Evolutionary conservation across 108 stramenopile genomes (phyloP).

Genomic region (Skeletonema menzelii): DNA sequence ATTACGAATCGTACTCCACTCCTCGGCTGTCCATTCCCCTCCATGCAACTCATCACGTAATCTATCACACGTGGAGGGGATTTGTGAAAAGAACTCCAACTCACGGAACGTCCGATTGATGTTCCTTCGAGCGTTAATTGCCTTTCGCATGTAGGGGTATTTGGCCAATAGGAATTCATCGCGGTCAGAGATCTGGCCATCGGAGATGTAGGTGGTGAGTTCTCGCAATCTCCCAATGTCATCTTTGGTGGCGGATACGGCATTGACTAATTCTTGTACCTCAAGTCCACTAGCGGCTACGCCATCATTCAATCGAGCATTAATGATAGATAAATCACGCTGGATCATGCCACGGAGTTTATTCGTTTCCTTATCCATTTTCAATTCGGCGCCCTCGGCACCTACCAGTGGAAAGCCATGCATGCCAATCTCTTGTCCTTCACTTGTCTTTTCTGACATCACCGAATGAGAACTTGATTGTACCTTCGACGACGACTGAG

Average conservation of each 20-base stretch:
- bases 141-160: conserved; percentile 78
- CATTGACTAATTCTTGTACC: conserved; percentile 89
- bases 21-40: conserved; percentile 83
- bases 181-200: conserved; percentile 34
- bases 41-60: conserved; percentile 79
- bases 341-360: conserved; percentile 66
- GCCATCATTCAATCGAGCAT: conserved; percentile 86
- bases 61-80: conserved; percentile 85
- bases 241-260: conserved; percentile 78
- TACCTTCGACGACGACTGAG: not conserved
- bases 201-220: conserved; percentile 82
- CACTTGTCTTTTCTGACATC: conserved; percentile 32
- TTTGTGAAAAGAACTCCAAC: conserved; percentile 84
- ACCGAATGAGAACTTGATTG: not conserved
- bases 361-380: conserved; percentile 89
- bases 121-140: conserved; percentile 84
- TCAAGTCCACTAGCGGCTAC: conserved; percentile 84
- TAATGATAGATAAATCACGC: conserved; percentile 76
- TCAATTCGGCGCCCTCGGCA: conserved; percentile 46
- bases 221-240: conserved; percentile 83
- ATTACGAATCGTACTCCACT: conserved; percentile 82
- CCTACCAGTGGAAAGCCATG: conserved; percentile 75
- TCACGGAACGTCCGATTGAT: conserved; percentile 82
- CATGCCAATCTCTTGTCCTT: conserved; percentile 76
- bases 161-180: conserved; percentile 67